These are phyloP conservation scores for Taiwanofungus camphoratus DNA, from an alignment of 1,284 basidiomycete genomes.

Conservation along the genomic window DNA sequence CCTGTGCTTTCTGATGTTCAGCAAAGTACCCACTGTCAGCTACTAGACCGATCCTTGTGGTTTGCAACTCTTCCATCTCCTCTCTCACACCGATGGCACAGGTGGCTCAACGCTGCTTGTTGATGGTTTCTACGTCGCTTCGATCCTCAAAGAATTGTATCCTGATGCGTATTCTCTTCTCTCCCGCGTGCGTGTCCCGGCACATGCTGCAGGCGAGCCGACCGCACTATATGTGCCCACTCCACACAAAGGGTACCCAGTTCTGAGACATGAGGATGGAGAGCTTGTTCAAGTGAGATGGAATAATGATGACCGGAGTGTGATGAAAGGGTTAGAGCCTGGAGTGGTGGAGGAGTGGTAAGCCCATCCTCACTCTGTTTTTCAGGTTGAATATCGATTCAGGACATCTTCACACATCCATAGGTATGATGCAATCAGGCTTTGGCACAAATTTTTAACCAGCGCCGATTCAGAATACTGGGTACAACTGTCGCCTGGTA, in stretches of 20 bases:
- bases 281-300: slow-evolving; percentile 80
- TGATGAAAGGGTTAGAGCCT: slow-evolving; percentile 56
- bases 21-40: not conserved
- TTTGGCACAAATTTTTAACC: slow-evolving; percentile 75
- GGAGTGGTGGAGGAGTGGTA: slow-evolving; percentile 69
- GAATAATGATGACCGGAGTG: slow-evolving; percentile 94
- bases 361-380: slow-evolving; percentile 15
- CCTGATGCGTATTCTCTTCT: slow-evolving; percentile 74
- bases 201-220: slow-evolving; percentile 85
- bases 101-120: slow-evolving; percentile 90
- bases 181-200: slow-evolving; percentile 64
- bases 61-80: slow-evolving; percentile 91
- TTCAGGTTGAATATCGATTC: not conserved
- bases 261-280: slow-evolving; percentile 68
- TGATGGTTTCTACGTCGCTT: slow-evolving; percentile 91
- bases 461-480: slow-evolving; percentile 86
- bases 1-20: not conserved
- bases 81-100: slow-evolving; percentile 76
- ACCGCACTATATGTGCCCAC: slow-evolving; percentile 60
- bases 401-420: not conserved
- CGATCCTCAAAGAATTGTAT: slow-evolving; percentile 67
- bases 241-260: slow-evolving; percentile 57
- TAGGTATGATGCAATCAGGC: slow-evolving; percentile 80
- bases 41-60: slow-evolving; percentile 85
- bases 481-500: slow-evolving; percentile 84